Conservation (phyloP, 768 basidiomycete genomes). For the Tricholoma hemisulphureum region DNA sequence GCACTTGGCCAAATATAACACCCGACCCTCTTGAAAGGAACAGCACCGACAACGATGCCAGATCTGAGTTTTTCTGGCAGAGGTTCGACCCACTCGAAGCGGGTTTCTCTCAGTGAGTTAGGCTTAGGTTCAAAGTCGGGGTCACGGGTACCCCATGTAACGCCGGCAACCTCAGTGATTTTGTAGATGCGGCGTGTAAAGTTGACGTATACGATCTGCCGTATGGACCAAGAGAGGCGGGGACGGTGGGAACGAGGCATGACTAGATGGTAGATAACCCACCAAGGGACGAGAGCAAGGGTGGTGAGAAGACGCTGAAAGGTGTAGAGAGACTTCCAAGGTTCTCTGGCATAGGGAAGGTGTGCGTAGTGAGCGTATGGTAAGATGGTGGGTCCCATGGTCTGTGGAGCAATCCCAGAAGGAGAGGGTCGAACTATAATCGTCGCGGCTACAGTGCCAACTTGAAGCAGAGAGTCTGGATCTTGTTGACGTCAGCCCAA, state of each 20-base stretch:
- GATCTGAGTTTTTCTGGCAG: constrained; percentile 38
- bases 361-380: constrained; percentile 15
- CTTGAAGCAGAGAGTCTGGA: no score
- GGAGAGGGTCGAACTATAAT: no score
- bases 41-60: constrained; percentile 40
- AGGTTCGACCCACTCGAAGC: constrained; percentile 49
- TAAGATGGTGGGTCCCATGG: background rate
- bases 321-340: constrained; percentile 40
- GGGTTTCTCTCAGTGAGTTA: constrained; percentile 40
- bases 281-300: constrained; percentile 44
- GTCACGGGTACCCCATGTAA: constrained; percentile 51
- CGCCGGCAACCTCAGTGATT: constrained; percentile 55
- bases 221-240: constrained; percentile 49
- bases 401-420: background rate
- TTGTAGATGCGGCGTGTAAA: constrained; percentile 52
- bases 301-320: constrained; percentile 48
- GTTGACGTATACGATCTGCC: constrained; percentile 49
- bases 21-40: constrained; percentile 44
- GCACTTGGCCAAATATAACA: constrained; percentile 49
- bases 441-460: no score
- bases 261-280: constrained; percentile 43
- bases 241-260: constrained; percentile 45
- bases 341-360: constrained; percentile 15
- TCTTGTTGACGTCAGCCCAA: no score
- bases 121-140: constrained; percentile 37